A percentile compares a stretch with the other conserved stretches of the same genome.
phyloP scores from a whole-genome alignment of 257 asterid genomes.

The Primulina tabacum region DNA sequence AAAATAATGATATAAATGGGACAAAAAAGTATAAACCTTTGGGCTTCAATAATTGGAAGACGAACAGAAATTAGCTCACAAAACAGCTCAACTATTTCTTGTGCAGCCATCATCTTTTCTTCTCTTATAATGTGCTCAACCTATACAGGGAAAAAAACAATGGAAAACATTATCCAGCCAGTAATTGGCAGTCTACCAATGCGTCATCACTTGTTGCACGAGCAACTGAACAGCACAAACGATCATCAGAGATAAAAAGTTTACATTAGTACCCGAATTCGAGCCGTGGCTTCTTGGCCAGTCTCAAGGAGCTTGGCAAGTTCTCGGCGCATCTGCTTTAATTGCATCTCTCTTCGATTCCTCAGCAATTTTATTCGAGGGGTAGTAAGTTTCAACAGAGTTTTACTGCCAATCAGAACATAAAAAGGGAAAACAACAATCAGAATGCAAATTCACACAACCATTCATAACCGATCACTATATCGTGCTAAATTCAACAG shows the following conservation, averaged over 20 bases:
- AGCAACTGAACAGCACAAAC: background rate
- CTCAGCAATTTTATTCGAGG: conserved; percentile 91
- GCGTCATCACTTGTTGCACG: background rate
- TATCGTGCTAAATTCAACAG: background rate
- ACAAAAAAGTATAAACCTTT: conserved; percentile 42
- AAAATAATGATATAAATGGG: background rate
- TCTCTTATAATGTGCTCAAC: conserved; percentile 93
- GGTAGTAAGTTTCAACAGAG: conserved; percentile 71
- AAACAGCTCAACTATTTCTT: conserved; percentile 86
- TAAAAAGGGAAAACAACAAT: conserved; percentile 6
- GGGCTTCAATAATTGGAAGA: conserved; percentile 78
- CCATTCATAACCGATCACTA: conserved; percentile 8
- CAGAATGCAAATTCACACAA: conserved; percentile 22
- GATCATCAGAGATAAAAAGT: background rate
- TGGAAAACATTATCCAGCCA: background rate
- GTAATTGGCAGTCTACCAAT: background rate
- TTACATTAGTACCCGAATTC: conserved; percentile 62
- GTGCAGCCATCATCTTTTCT: conserved; percentile 97
- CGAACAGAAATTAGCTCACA: conserved; percentile 80
- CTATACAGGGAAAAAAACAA: conserved; percentile 29
- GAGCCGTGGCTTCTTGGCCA: conserved; percentile 98
- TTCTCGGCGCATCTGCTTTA: conserved; percentile 87
- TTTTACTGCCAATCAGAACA: conserved; percentile 54
- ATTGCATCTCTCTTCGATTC: conserved; percentile 89
- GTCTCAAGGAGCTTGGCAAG: conserved; percentile 94